A percentile compares a stretch with the other conserved stretches of the same genome.
Conservation (phyloP, 2,329 filamentous ascomycete species). For the Epichloe sibirici region DNA sequence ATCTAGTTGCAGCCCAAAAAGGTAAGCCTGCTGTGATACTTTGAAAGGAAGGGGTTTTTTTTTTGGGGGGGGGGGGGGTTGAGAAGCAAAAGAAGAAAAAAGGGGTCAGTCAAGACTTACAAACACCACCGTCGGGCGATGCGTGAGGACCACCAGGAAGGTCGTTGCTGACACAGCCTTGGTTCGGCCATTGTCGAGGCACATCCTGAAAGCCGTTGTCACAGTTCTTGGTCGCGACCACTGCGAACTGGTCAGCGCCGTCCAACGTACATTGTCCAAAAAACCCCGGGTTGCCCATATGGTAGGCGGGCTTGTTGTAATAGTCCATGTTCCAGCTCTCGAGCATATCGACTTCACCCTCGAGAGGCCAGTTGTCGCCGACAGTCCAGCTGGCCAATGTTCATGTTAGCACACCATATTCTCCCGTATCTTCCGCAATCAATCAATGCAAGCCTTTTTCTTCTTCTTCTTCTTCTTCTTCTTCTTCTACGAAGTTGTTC, state of each 20-base stretch:
- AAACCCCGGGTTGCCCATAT: conserved; percentile 28
- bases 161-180: conserved; percentile 31
- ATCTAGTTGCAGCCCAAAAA: conserved; percentile 11
- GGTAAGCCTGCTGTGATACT: neutral
- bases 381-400: conserved; percentile 30
- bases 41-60: no score
- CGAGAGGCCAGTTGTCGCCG: conserved; percentile 43
- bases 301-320: conserved; percentile 28
- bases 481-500: no score
- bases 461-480: no score
- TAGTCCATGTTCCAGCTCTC: conserved; percentile 46
- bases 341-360: conserved; percentile 56
- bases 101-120: conserved; percentile 19
- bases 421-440: no score
- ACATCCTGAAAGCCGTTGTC: conserved; percentile 23
- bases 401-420: neutral
- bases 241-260: conserved; percentile 17
- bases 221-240: conserved; percentile 26
- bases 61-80: no score
- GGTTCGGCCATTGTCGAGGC: conserved; percentile 20
- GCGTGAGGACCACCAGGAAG: conserved; percentile 26
- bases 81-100: conserved; percentile 18
- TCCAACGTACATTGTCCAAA: conserved; percentile 25
- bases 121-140: conserved; percentile 26
- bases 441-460: no score